Evolutionary conservation across 2,329 filamentous ascomycete genomes (phyloP), one percentile per base, ranked within the genome.

Genomic region (Arthrobotrys sinensis): DNA sequence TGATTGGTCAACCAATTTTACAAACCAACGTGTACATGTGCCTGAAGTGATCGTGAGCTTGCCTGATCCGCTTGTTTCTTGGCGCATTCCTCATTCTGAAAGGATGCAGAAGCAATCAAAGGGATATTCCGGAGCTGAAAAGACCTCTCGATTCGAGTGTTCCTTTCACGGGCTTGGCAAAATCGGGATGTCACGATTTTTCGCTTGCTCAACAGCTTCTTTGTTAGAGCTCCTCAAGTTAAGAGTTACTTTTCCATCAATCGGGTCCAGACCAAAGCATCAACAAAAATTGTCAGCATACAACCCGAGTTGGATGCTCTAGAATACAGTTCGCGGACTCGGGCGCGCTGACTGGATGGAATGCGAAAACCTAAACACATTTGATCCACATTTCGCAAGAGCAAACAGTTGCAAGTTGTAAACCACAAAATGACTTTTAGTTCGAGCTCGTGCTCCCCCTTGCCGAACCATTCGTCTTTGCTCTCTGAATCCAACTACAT

Each of bases 1-100:
- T 21, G 50, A 69, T 69, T 69, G 65, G 65, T 7, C 46, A 19
- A 38, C 40, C 32, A 46, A 57, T 21, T 57, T 57, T 57, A 6
- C 32, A 11, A 57, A 46, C 64, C 38, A 60, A 48, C 52, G 34
- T 24, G 50, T 53, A 60, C 52, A 46, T 24, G 50, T 53, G 50
- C 50, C 52, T 38, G 52, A 38, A 57, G 52, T 12, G 2, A 38
- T 38, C 16, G 3, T 21, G 19, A 57, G 32, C 50, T 55, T 53
- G 50, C 36, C 16, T 36, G n/a, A 46, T 38, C 40, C 40, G 36
- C 28, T 19, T 19, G 12, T 50, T 28, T 36, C 60, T 64, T 48
- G 60, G 45, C 40, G 7, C 40, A 64, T 50, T 38, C 24, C 43
- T 48, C 32, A 4, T n/a, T 32, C 24, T 43, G 4, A n/a, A 36